Evolutionary conservation across 352 stramenopile genomes (phyloP), one percentile per base, ranked within the genome.

Genomic region (Phytophthora constricta): DNA sequence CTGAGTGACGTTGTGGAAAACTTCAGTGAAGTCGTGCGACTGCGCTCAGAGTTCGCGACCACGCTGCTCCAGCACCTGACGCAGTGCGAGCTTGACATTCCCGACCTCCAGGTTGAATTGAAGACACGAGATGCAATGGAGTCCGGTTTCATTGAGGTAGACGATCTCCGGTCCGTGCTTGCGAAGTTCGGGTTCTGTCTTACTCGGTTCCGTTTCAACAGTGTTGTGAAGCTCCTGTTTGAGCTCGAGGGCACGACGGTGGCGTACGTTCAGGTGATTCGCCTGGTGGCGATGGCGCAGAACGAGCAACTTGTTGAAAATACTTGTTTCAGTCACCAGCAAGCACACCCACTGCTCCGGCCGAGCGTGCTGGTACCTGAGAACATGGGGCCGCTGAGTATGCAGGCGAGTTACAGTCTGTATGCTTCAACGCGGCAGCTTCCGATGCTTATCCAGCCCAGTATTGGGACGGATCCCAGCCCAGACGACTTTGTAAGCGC

Each of bases 141-240:
- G 16, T 70, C 59, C 4, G 81, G 81, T 0, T 25, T 64, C 13
- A 67, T 90, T 8, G 70, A 81, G 11, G 49, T 86, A 17, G 72
- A 82, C 27, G 58, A 81, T 19, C 56, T 87, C 11, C 79, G 79
- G 0, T 43, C 65, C 17, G 76, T 85, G 23, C 55, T 90, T 0
- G 49, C 45, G 0, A 65, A 50, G 23, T 76, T 87, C 31, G 79
- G 79, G 2, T 80, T 87, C 34, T 56, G 51, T 19, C 63, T 87
- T 13, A 86, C 81, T 26, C 60, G 74, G 33, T 86, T 82, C 14
- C 79, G 77, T 19, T 90, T 90, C 68, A 86, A 90, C 43, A 82
- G 64, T 45, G 77, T 90, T 50, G 72, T 74, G 5, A 78, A 81
- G 67, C 37, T 90, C 39, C 49, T 90, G 13, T 90, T 90, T 48